Percentiles rank a stretch among this genome's conserved stretches.
phyloP scores from a whole-genome alignment of 169 alveolate genomes.

The Eimeria praecox region DNA sequence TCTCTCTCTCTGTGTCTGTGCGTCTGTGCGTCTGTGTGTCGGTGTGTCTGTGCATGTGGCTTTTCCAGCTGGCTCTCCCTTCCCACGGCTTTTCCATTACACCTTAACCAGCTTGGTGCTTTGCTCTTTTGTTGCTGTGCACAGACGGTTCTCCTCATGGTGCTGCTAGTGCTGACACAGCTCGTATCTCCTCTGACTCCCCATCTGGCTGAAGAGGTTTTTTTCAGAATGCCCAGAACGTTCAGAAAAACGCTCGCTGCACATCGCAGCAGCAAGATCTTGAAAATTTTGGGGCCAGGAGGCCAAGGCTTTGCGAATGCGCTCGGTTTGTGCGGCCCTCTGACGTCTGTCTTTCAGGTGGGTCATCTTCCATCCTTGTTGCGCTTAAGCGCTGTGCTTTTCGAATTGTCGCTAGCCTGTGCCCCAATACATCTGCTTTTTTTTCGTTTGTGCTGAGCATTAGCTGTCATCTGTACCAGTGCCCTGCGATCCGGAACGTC shows the following conservation, averaged over 20 bases:
- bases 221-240: conserved; percentile 65
- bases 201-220: conserved; percentile 79
- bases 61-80: neutral
- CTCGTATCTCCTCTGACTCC: conserved; percentile 80
- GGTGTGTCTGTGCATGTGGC: neutral
- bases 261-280: conserved; percentile 38
- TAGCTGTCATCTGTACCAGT: neutral
- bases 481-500: neutral
- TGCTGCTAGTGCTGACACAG: conserved; percentile 41
- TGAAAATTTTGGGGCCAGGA: neutral
- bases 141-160: conserved; percentile 73
- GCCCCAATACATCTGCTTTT: neutral
- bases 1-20: neutral
- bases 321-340: conserved; percentile 36
- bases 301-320: conserved; percentile 12
- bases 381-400: neutral
- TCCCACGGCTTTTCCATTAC: neutral
- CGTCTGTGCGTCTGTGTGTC: neutral
- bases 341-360: conserved; percentile 38
- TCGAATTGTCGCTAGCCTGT: neutral
- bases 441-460: neutral
- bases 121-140: neutral
- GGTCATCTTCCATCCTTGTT: neutral
- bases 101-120: neutral
- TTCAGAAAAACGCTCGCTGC: conserved; percentile 41